Conservation (phyloP, 192 early-diverging fungal genomes). For the Chytriomyces hyalinus region DNA sequence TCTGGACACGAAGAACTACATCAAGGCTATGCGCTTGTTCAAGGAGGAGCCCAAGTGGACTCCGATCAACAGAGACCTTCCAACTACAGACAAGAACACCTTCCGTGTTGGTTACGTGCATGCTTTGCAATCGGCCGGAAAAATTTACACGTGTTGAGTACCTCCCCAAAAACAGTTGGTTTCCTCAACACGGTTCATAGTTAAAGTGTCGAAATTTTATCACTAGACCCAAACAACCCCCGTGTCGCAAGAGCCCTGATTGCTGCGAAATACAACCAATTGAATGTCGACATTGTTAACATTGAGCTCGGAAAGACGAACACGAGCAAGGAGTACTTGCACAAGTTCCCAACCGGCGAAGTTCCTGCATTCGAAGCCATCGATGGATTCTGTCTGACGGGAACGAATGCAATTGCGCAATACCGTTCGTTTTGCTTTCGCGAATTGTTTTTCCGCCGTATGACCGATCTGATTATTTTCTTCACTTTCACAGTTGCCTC, state of each 20-base stretch:
- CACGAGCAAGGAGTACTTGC: constrained; percentile 77
- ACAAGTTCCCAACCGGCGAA: constrained; percentile 91
- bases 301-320: constrained; percentile 72
- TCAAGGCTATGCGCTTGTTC: constrained; percentile 82
- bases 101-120: constrained; percentile 30
- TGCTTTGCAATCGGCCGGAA: constrained; percentile 25
- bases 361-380: constrained; percentile 83
- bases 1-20: constrained; percentile 84
- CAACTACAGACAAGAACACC: constrained; percentile 27
- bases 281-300: constrained; percentile 68
- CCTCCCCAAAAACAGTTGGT: constrained; percentile 66
- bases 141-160: constrained; percentile 40
- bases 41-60: constrained; percentile 42
- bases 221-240: constrained; percentile 65
- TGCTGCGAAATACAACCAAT: constrained; percentile 75
- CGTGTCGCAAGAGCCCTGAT: constrained; percentile 71
- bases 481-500: constrained; percentile 40
- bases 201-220: constrained; percentile 38
- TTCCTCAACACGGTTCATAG: constrained; percentile 76
- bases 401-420: constrained; percentile 89
- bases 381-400: constrained; percentile 74
- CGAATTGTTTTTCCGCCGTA: neutral
- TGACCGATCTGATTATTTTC: neutral
- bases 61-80: constrained; percentile 26
- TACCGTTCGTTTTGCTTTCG: constrained; percentile 62